A percentile compares a stretch with the other conserved stretches of the same genome.
Conservation (phyloP, 2,329 filamentous ascomycete species). For the Ceratocystis variospora region DNA sequence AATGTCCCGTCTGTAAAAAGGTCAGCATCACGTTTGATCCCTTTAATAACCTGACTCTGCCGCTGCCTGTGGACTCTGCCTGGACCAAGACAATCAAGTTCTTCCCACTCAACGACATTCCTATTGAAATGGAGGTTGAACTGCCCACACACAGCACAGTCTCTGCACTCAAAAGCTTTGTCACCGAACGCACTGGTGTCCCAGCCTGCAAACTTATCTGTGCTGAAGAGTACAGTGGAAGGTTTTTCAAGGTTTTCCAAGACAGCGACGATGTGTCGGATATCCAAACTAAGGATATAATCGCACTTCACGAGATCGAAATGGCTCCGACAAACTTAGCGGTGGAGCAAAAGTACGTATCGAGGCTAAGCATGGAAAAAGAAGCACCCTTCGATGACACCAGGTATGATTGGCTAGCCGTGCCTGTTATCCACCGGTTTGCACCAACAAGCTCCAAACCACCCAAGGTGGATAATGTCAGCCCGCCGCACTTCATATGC, state of each 20-base stretch:
- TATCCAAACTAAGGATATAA: constrained; percentile 52
- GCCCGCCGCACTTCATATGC: constrained; percentile 56
- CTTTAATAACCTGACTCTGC: constrained; percentile 86
- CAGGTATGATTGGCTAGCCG: constrained; percentile 50
- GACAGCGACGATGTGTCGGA: constrained; percentile 56
- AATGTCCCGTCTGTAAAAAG: constrained; percentile 82
- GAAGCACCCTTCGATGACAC: constrained; percentile 44
- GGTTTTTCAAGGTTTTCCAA: constrained; percentile 76
- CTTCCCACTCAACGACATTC: constrained; percentile 58
- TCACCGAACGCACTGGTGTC: constrained; percentile 54
- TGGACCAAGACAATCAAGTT: constrained; percentile 66
- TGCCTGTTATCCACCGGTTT: constrained; percentile 55
- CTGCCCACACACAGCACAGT: constrained; percentile 63
- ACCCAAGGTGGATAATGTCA: constrained; percentile 24
- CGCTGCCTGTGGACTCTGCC: constrained; percentile 72
- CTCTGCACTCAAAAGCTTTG: constrained; percentile 52
- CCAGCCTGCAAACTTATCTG: constrained; percentile 55
- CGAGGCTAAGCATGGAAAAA: constrained; percentile 35
- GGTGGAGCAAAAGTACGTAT: constrained; percentile 29
- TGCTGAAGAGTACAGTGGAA: constrained; percentile 67
- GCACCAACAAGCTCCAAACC: constrained; percentile 25
- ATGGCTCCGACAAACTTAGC: constrained; percentile 65
- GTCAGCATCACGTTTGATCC: constrained; percentile 98
- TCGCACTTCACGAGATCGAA: constrained; percentile 65
- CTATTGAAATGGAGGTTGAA: constrained; percentile 63